phyloP scores from a whole-genome alignment of 2,329 filamentous ascomycete genomes.

The Pestalotiopsis sp. region DNA sequence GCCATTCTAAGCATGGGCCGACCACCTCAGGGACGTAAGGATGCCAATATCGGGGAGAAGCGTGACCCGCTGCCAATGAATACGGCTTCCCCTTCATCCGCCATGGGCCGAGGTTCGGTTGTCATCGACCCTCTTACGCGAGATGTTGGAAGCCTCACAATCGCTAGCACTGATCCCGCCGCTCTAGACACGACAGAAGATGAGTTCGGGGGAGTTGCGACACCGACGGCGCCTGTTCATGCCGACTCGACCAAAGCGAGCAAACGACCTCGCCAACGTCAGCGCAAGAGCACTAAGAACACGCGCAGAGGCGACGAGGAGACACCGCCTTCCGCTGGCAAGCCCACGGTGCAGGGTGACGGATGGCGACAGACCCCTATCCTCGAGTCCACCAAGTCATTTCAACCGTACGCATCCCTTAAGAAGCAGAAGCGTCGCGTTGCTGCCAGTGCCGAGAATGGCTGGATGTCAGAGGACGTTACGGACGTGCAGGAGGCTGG shows the following conservation, averaged over 20 bases:
- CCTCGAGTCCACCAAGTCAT: conserved; percentile 61
- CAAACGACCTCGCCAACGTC: conserved; percentile 22
- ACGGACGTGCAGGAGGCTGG: conserved; percentile 92
- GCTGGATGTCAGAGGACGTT: conserved; percentile 95
- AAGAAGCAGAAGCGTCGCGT: conserved; percentile 55
- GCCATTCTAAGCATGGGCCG: conserved; percentile 75
- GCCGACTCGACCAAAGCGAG: conserved; percentile 20
- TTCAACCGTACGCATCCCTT: conserved; percentile 63
- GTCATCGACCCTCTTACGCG: conserved; percentile 1
- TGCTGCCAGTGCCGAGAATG: conserved; percentile 60
- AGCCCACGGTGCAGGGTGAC: conserved; percentile 40
- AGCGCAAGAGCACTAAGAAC: conserved; percentile 24
- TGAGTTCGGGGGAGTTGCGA: conserved; percentile 18
- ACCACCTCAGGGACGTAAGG: conserved; percentile 30
- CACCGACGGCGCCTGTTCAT: conserved; percentile 20
- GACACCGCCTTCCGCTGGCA: conserved; percentile 21
- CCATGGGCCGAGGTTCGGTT: conserved; percentile 6
- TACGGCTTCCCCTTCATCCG: conserved; percentile 23
- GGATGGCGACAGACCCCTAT: conserved; percentile 65
- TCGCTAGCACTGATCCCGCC: conserved; percentile 20
- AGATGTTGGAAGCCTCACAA: conserved; percentile 17
- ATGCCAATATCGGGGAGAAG: conserved; percentile 34
- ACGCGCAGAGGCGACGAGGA: conserved; percentile 16
- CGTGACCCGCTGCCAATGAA: conserved; percentile 31
- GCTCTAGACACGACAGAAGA: conserved; percentile 23